Evolutionary conservation across 768 basidiomycete genomes (phyloP).

Genomic region (Boletales sp.): DNA sequence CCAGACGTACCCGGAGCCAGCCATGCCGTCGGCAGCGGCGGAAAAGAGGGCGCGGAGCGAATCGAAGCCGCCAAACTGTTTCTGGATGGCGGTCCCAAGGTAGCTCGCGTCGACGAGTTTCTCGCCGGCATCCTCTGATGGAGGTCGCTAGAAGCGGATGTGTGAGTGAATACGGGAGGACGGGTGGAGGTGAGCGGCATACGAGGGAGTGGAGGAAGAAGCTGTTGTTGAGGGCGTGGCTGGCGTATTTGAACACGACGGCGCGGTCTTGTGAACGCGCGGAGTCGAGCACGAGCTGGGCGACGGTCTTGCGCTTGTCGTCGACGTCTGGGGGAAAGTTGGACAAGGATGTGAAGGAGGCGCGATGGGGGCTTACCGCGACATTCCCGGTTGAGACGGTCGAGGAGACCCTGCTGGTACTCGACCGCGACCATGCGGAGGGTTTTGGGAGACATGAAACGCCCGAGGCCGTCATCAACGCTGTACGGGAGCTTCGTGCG

Average conservation of each 20-base stretch:
- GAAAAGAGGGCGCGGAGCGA: constrained; percentile 74
- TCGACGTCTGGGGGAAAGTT: constrained; percentile 43
- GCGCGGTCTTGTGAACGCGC: constrained; percentile 54
- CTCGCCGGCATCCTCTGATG: constrained; percentile 24
- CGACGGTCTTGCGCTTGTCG: constrained; percentile 53
- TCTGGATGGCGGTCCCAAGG: constrained; percentile 20
- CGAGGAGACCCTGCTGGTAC: constrained; percentile 81
- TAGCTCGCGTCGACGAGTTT: constrained; percentile 10
- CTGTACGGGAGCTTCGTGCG: constrained; percentile 59
- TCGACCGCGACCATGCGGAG: constrained; percentile 72
- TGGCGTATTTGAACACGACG: constrained; percentile 87
- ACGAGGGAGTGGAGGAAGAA: constrained; percentile 91
- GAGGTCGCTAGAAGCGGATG: constrained; percentile 29
- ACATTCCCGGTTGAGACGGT: constrained; percentile 72
- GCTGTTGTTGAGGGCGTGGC: constrained; percentile 88
- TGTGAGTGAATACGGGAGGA: neutral
- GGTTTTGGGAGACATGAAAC: constrained; percentile 73
- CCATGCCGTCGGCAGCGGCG: constrained; percentile 74
- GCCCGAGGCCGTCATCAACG: constrained; percentile 67
- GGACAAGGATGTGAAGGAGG: neutral
- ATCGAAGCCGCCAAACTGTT: constrained; percentile 58
- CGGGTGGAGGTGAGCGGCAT: constrained; percentile 29
- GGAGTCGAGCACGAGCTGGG: constrained; percentile 69
- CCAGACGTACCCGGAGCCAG: constrained; percentile 83
- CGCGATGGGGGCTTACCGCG: constrained; percentile 46